A percentile compares a stretch with the other conserved stretches of the same genome.
These are phyloP conservation scores for Colletotrichum noveboracense DNA, from an alignment of 2,329 filamentous ascomycete genomes.

Conservation along the genomic window DNA sequence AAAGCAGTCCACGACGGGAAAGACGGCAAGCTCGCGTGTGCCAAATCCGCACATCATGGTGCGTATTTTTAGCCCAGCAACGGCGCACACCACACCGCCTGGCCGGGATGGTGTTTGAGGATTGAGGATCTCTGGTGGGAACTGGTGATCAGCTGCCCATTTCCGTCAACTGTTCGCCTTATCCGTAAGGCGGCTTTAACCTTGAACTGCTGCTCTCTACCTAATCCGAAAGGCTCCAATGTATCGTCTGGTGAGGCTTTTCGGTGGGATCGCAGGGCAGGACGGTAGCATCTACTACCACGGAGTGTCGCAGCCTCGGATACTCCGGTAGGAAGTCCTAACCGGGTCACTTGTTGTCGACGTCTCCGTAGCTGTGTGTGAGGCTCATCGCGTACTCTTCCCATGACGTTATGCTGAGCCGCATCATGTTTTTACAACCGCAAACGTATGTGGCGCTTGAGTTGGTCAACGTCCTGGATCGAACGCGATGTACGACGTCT, in stretches of 20 bases:
- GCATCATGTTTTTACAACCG: not conserved
- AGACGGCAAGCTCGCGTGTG: not conserved
- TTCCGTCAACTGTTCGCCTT: not conserved
- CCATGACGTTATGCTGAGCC: not conserved
- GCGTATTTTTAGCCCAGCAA: not conserved
- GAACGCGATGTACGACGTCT: not conserved
- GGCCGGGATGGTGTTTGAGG: not conserved
- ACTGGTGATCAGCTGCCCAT: not conserved
- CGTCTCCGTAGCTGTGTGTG: not conserved
- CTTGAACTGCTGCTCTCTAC: not conserved
- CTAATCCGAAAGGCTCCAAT: not conserved
- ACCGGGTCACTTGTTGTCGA: not conserved
- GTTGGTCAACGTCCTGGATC: not conserved
- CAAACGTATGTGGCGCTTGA: not conserved
- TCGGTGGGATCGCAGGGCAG: not conserved
- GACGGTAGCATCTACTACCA: not conserved
- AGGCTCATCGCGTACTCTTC: not conserved
- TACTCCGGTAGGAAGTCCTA: not conserved
- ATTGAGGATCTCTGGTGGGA: not conserved
- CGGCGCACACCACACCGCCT: not conserved
- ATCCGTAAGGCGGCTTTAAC: not conserved
- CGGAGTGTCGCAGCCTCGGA: not conserved
- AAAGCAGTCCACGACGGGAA: not conserved
- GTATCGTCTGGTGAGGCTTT: not conserved
- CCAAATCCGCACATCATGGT: not conserved